Base-by-base conservation (phyloP, 306 rosid genomes). In the Purshia tridentata region DNA sequence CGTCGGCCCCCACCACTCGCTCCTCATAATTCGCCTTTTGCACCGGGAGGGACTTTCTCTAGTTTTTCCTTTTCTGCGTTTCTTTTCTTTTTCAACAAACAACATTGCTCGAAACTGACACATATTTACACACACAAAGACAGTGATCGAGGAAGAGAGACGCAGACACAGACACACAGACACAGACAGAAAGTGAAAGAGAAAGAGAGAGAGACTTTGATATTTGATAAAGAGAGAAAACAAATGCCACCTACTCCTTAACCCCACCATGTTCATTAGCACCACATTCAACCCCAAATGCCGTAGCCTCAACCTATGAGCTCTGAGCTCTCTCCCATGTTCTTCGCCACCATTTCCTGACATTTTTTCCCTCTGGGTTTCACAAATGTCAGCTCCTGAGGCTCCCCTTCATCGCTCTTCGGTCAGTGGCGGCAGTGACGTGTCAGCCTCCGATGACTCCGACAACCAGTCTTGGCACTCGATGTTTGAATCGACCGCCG, bases 381-480 rank as follows among this genome's bases (percentile, higher is more conserved):
- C n/a, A 42, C 65, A 39, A 39, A 67, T 74, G 85, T 65, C 70
- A 53, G 73, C 80, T 45, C 40, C 48, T 16, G 77, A 45, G 48
- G 22, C 78, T 37, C 50, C 50, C 72, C 70, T 19, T 54, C 45
- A 37, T 10, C 67, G 67, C 7, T 68, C 15, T 65, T 72, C 75
- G 6, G 79, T 41, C 10, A 52, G 48, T 29, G 42, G 60, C 8
- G 47, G 62, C 64, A 4, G 68, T 29, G 81, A 66, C n/a, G 39
- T 56, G 23, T 73, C 81, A 6, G 57, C 1, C 2, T 74, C 67
- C 0, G 75, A 76, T 20, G 83, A 76, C 53, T 75, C 87, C 23
- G 80, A 81, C 2, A 79, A 49, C 70, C 80, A 73, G 63, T 69
- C 78, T 23, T 81, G 76, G 71, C 80, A 76, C 62, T 81, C 81